Evolutionary conservation across 805 yeast species (phyloP).

Genomic region (Ogataea pignaliae): DNA sequence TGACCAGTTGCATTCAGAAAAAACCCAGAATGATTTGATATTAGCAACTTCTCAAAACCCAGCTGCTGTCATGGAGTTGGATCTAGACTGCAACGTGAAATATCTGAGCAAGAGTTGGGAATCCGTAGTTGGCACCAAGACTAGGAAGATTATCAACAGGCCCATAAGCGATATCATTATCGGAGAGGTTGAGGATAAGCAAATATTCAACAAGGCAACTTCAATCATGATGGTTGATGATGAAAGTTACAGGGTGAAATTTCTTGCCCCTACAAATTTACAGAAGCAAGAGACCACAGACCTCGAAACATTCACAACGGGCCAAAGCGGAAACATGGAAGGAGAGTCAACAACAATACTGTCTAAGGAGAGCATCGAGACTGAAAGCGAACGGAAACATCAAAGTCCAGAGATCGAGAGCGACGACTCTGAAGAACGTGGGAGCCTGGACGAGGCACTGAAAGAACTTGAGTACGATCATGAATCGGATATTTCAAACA

Average conservation of each 20-base stretch:
- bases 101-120: slow-evolving; percentile 80
- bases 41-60: slow-evolving; percentile 67
- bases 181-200: slow-evolving; percentile 61
- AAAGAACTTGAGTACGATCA: slow-evolving; percentile 9
- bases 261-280: slow-evolving; percentile 42
- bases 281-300: not conserved
- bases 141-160: slow-evolving; percentile 46
- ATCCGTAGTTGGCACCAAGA: slow-evolving; percentile 63
- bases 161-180: slow-evolving; percentile 62
- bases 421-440: slow-evolving; percentile 11
- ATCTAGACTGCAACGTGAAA: slow-evolving; percentile 70
- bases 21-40: slow-evolving; percentile 38
- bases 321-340: not conserved
- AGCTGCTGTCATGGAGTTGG: slow-evolving; percentile 79
- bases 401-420: not conserved
- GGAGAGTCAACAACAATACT: too few species aligned
- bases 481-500: slow-evolving; percentile 18
- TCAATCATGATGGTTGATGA: slow-evolving; percentile 69
- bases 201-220: slow-evolving; percentile 66
- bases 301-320: not conserved
- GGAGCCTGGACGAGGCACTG: slow-evolving; percentile 3
- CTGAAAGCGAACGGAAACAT: not conserved
- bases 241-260: slow-evolving; percentile 72
- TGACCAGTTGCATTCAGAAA: slow-evolving; percentile 7
- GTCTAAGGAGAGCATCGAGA: not conserved